Percentiles rank a stretch among this genome's conserved stretches.
phyloP scores from a whole-genome alignment of 2,329 filamentous ascomycete species.

The Coniochaeta prunicola region DNA sequence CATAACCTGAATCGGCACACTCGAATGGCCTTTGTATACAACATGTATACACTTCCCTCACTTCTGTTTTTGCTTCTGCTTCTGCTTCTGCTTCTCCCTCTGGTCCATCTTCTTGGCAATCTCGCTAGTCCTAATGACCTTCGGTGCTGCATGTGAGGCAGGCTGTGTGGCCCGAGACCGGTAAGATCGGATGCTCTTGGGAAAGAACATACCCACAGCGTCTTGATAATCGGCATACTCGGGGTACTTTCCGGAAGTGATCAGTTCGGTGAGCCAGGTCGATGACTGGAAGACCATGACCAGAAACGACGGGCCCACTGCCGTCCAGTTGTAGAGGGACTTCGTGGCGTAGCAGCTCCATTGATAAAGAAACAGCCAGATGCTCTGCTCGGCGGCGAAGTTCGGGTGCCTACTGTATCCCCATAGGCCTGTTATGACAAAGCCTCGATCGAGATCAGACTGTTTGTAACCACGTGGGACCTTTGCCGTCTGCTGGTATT shows the following conservation, averaged over 20 bases:
- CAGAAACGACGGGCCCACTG: constrained; percentile 60
- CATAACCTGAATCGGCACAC: neutral
- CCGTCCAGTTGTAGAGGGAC: constrained; percentile 71
- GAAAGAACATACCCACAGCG: constrained; percentile 77
- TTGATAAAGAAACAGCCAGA: constrained; percentile 84
- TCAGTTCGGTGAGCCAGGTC: constrained; percentile 77
- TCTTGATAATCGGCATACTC: constrained; percentile 82
- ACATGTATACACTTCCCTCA: neutral
- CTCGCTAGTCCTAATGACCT: constrained; percentile 43
- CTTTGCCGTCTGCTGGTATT: constrained; percentile 67
- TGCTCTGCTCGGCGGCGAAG: constrained; percentile 82
- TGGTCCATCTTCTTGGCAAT: constrained; percentile 32
- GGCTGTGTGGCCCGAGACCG: constrained; percentile 22
- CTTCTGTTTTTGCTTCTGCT: constrained; percentile 11
- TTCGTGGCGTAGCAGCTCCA: constrained; percentile 76
- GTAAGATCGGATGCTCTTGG: constrained; percentile 42
- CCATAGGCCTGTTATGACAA: constrained; percentile 79
- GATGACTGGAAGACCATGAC: constrained; percentile 82
- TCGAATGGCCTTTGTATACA: neutral
- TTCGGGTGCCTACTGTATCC: constrained; percentile 88
- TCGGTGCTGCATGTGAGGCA: constrained; percentile 22
- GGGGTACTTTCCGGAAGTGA: constrained; percentile 76
- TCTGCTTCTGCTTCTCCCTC: constrained; percentile 28
- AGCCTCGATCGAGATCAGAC: constrained; percentile 82
- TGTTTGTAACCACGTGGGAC: constrained; percentile 58